Evolutionary conservation across 768 basidiomycete genomes (phyloP), one percentile per base, ranked within the genome.

Genomic region (Suillus subalutaceus): DNA sequence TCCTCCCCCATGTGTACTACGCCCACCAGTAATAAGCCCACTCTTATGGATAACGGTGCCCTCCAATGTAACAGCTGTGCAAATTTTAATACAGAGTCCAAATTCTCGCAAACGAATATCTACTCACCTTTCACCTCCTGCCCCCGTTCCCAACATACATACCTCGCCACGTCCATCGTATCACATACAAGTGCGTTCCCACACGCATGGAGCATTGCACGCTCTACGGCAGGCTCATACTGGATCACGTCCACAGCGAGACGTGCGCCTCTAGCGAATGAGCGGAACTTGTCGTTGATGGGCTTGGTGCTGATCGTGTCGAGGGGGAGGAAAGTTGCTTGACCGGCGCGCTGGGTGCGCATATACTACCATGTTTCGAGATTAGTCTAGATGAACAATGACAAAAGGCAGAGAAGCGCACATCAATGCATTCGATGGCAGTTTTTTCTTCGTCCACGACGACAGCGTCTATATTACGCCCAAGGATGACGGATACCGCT

Each of bases 31-130:
- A 74, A 99, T 99, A 57, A 97, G 80, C 67, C 97, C 97, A 70
- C 94, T 96, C 81, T 96, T 96, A 78, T 99, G 97, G 57, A 99
- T 98, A 67, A 99, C 82, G 3, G 96, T 99, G 1, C 97, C 97
- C 53, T 99, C 96, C 52, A 99, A 81, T 0, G 97, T 97, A 26
- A 99, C 97, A 66, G 96, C 97, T 53, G n/a, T 6, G 8, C 16
- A 26, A 62, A 38, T 55, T 3, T 15, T 23, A 43, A 64, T 43
- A 55, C 4, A 4, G 30, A 8, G 30, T 55, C 61, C 20, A 4
- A 40, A 7, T 50, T 15, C 32, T 61, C 20, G 18, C 7, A 38
- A 59, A 52, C 10, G 20, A 23, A 40, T 35, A 40, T 12, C 20
- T 67, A 73, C 85, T 43, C 65, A 96, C 97, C 94, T 84, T 99